Evolutionary conservation across 495 filamentous ascomycete genomes (phyloP).

Genomic region (Glonium stellatum): DNA sequence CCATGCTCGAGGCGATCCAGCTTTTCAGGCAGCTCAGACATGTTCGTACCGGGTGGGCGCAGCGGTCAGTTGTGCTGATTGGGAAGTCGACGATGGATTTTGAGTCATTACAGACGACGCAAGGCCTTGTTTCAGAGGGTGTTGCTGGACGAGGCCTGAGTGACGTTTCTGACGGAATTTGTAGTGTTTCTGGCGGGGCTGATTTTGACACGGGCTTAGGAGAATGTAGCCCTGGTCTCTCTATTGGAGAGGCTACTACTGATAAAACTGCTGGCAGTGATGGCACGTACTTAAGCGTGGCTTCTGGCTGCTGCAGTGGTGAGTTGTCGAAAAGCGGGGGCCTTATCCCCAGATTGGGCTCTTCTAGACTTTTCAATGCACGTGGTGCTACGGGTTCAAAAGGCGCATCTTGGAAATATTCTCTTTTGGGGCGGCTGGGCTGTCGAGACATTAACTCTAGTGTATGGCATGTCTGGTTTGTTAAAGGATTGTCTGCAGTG

Average conservation of each 20-base stretch:
- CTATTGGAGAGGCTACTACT: neutral
- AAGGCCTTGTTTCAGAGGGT: neutral
- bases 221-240: neutral
- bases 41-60: neutral
- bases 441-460: neutral
- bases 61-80: neutral
- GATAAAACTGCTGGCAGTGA: neutral
- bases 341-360: neutral
- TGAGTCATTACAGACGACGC: neutral
- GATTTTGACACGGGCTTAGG: neutral
- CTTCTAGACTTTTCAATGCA: neutral
- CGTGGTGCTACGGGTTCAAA: neutral
- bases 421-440: neutral
- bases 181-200: neutral
- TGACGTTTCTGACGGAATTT: neutral
- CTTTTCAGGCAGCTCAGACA: neutral
- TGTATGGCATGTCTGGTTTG: neutral
- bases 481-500: neutral
- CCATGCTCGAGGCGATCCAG: slow-evolving; percentile 1
- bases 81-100: neutral
- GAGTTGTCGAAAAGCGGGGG: neutral
- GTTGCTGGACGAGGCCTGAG: neutral
- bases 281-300: neutral
- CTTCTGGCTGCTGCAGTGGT: neutral
- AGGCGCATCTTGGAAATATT: neutral